Conservation (phyloP, 2,329 filamentous ascomycete genomes). For the Beauveria varroae region DNA sequence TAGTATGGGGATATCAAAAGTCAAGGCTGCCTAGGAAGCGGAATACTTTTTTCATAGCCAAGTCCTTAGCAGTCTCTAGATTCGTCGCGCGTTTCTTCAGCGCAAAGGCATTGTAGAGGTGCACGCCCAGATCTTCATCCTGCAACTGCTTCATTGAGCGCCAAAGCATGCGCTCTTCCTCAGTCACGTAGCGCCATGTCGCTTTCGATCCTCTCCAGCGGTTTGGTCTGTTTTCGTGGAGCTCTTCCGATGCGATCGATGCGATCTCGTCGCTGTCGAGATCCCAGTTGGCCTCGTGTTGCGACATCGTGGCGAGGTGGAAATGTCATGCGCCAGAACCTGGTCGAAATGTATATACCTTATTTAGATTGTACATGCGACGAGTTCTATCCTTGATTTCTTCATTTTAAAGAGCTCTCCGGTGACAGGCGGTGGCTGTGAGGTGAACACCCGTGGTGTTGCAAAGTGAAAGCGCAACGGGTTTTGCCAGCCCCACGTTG, state of each 20-base stretch:
- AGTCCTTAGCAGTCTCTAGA: constrained; percentile 19
- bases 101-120: constrained; percentile 72
- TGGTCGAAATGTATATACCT: background rate
- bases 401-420: background rate
- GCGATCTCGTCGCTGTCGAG: constrained; percentile 39
- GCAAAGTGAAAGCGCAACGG: constrained; percentile 1
- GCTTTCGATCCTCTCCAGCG: constrained; percentile 60
- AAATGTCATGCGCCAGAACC: background rate
- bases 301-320: constrained; percentile 10
- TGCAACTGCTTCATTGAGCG: constrained; percentile 55
- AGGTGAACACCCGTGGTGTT: background rate
- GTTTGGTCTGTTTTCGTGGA: constrained; percentile 53
- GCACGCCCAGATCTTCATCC: constrained; percentile 61
- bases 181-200: constrained; percentile 59
- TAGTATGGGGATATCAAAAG: background rate
- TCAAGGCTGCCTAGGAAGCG: background rate
- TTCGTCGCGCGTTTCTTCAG: constrained; percentile 42
- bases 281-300: constrained; percentile 28
- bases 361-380: background rate
- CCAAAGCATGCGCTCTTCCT: constrained; percentile 54
- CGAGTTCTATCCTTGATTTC: background rate
- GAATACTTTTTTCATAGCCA: constrained; percentile 24
- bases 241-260: constrained; percentile 40
- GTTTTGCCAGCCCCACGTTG: background rate
- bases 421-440: background rate